Percentiles rank a stretch among this genome's conserved stretches.
Evolutionary conservation across 1,284 basidiomycete species (phyloP).

Genomic region (Marasmius tenuissimus): DNA sequence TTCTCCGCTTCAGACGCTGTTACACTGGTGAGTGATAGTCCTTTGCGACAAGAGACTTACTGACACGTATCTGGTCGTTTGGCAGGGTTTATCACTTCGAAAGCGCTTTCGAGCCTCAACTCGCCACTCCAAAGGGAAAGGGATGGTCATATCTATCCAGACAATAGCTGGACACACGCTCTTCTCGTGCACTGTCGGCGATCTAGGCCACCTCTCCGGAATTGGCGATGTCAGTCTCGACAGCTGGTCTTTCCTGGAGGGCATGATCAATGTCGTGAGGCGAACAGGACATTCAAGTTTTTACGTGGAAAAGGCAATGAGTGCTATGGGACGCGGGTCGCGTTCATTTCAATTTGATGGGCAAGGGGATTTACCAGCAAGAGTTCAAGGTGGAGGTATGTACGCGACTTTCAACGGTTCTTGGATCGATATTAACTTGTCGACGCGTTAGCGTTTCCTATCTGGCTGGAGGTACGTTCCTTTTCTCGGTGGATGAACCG

Average conservation of each 20-base stretch:
- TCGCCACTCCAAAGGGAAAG: conserved; percentile 73
- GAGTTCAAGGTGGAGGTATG: conserved; percentile 75
- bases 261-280: conserved; percentile 75
- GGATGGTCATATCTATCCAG: conserved; percentile 75
- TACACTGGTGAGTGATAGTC: conserved; percentile 47
- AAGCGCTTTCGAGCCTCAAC: conserved; percentile 76
- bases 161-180: conserved; percentile 75
- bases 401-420: conserved; percentile 10
- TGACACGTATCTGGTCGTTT: not conserved
- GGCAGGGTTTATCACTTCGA: conserved; percentile 67
- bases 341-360: conserved; percentile 58
- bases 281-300: conserved; percentile 81
- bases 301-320: conserved; percentile 82
- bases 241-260: conserved; percentile 74
- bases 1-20: conserved; percentile 78
- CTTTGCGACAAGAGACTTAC: not conserved
- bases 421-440: not conserved
- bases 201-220: conserved; percentile 62
- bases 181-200: conserved; percentile 80
- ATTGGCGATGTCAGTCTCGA: conserved; percentile 77
- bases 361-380: conserved; percentile 48
- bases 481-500: not conserved
- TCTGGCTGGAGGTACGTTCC: conserved; percentile 71
- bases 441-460: conserved; percentile 63
- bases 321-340: conserved; percentile 74